These are phyloP conservation scores for Globisporangium ultimum DNA, from an alignment of 352 stramenopile genomes.

Conservation along the genomic window DNA sequence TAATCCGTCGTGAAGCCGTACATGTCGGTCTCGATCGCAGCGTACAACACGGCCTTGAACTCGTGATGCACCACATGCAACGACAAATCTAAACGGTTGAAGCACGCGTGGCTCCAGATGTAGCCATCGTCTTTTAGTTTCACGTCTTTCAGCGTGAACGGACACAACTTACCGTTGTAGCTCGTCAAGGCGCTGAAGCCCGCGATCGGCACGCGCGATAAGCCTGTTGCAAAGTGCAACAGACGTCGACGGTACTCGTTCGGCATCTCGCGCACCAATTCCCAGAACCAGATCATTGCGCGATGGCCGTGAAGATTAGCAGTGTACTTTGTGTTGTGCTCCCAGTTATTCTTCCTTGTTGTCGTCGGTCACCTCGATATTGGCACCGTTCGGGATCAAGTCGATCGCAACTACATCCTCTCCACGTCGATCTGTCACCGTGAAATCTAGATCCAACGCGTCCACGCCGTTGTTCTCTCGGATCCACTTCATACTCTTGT, in stretches of 20 bases:
- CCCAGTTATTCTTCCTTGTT: slow-evolving; percentile 95
- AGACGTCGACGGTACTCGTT: slow-evolving; percentile 20
- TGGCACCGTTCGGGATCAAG: slow-evolving; percentile 31
- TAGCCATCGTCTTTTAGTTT: background rate
- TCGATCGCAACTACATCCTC: slow-evolving; percentile 20
- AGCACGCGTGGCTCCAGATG: slow-evolving; percentile 7
- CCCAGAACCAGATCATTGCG: slow-evolving; percentile 15
- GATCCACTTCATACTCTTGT: too few relatives aligned
- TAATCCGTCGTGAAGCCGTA: too few relatives aligned
- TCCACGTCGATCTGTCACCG: too few relatives aligned
- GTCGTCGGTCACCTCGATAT: slow-evolving; percentile 83
- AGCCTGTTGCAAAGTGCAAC: slow-evolving; percentile 38
- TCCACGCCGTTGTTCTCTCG: background rate
- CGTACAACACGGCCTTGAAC: too few relatives aligned
- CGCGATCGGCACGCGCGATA: slow-evolving; percentile 25
- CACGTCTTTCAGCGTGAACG: slow-evolving; percentile 26
- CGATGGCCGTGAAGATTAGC: background rate
- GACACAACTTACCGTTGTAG: slow-evolving; percentile 26
- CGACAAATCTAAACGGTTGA: slow-evolving; percentile 20
- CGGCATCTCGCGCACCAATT: slow-evolving; percentile 52
- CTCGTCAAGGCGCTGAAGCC: slow-evolving; percentile 28
- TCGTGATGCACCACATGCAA: slow-evolving; percentile 9
- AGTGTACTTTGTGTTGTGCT: slow-evolving; percentile 8
- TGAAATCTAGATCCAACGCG: too few relatives aligned
- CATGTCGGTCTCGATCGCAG: too few relatives aligned